Evolutionary conservation across 1,284 basidiomycete species (phyloP).

Genomic region (Ustilago cynodontis): DNA sequence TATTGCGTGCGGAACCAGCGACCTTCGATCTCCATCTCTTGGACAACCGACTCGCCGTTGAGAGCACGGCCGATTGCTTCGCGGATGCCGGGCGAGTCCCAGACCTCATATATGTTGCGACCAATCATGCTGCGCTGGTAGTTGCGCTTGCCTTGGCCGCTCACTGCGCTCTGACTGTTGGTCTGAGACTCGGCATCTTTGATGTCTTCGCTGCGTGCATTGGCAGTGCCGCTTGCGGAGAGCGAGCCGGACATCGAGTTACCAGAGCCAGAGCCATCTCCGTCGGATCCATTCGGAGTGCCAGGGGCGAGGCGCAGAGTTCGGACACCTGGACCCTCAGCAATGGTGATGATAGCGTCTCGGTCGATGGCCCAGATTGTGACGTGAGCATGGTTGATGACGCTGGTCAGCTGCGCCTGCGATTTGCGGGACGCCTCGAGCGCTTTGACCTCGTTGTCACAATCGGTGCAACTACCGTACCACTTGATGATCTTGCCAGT

Average conservation of each 20-base stretch:
- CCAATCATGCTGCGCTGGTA: slow-evolving; percentile 58
- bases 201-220: slow-evolving; percentile 38
- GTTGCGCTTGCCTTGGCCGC: slow-evolving; percentile 40
- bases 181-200: slow-evolving; percentile 50
- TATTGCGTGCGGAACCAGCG: slow-evolving; percentile 66
- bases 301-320: slow-evolving; percentile 61
- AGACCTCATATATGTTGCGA: slow-evolving; percentile 59
- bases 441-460: slow-evolving; percentile 64
- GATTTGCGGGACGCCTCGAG: slow-evolving; percentile 59
- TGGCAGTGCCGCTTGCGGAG: slow-evolving; percentile 17
- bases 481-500: slow-evolving; percentile 66
- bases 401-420: slow-evolving; percentile 61
- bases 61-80: slow-evolving; percentile 57
- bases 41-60: slow-evolving; percentile 58
- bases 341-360: slow-evolving; percentile 61
- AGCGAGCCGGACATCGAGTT: slow-evolving; percentile 45
- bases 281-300: slow-evolving; percentile 58
- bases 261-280: slow-evolving; percentile 43
- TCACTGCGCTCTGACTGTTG: slow-evolving; percentile 53
- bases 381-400: slow-evolving; percentile 66
- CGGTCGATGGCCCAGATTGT: slow-evolving; percentile 65
- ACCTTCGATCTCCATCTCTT: slow-evolving; percentile 66
- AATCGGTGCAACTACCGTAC: slow-evolving; percentile 69
- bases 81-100: slow-evolving; percentile 59
- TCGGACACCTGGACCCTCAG: slow-evolving; percentile 63